These are phyloP conservation scores for Bipolaris sorokiniana DNA, from an alignment of 2,329 filamentous ascomycete genomes.

Conservation along the genomic window DNA sequence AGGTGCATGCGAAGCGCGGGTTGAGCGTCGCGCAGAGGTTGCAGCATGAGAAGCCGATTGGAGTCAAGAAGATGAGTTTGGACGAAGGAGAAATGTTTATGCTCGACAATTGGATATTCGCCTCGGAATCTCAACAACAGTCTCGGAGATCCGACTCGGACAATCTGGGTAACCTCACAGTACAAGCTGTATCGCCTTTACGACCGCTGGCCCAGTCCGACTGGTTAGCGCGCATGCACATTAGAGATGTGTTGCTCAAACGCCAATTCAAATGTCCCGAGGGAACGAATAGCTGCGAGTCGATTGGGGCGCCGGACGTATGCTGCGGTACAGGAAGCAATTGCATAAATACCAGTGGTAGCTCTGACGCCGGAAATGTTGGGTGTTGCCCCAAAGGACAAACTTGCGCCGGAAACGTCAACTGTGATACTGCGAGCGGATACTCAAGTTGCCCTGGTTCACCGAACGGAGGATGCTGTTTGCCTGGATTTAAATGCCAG, in stretches of 20 bases:
- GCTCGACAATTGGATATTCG: slow-evolving; percentile 66
- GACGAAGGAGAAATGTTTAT: slow-evolving; percentile 77
- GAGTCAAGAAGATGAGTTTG: slow-evolving; percentile 73
- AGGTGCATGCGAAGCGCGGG: slow-evolving; percentile 51
- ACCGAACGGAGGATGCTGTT: slow-evolving; percentile 76
- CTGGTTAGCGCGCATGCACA: slow-evolving; percentile 47
- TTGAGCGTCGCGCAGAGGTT: slow-evolving; percentile 50
- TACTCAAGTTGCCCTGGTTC: slow-evolving; percentile 69
- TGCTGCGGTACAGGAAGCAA: slow-evolving; percentile 72
- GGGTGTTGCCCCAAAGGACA: slow-evolving; percentile 75
- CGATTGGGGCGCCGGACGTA: slow-evolving; percentile 70
- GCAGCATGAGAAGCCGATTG: slow-evolving; percentile 59
- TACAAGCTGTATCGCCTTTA: slow-evolving; percentile 33
- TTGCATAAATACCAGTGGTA: slow-evolving; percentile 59
- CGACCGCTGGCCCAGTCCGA: slow-evolving; percentile 36
- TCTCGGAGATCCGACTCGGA: slow-evolving; percentile 16
- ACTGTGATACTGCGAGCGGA: slow-evolving; percentile 63
- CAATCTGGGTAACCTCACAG: slow-evolving; percentile 28
- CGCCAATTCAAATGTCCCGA: slow-evolving; percentile 70
- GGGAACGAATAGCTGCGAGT: slow-evolving; percentile 68
- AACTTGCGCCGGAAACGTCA: slow-evolving; percentile 68
- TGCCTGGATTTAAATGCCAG: slow-evolving; percentile 72
- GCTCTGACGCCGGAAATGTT: slow-evolving; percentile 69
- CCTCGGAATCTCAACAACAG: slow-evolving; percentile 26
- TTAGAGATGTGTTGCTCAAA: slow-evolving; percentile 52